Conservation (phyloP, 148 eudicot genomes). For the Pouteria glomerata region DNA sequence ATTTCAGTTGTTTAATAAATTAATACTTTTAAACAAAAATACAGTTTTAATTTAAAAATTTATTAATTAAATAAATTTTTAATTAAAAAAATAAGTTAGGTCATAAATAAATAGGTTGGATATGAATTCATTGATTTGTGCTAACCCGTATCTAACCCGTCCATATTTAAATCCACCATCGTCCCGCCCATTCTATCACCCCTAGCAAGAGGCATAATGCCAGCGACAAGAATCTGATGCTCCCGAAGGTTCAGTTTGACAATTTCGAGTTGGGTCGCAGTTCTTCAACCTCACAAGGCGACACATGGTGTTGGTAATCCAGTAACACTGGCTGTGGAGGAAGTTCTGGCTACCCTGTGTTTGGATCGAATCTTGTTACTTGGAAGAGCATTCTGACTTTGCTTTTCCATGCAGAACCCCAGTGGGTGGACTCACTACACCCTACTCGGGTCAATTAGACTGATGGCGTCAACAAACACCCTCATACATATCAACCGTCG, state of each 20-base stretch:
- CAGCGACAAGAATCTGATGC: conserved; percentile 58
- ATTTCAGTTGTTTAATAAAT: no score
- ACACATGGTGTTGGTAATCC: conserved; percentile 60
- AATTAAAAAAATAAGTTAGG: no score
- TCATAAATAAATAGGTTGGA: no score
- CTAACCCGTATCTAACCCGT: no score
- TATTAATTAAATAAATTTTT: no score
- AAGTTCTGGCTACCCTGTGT: conserved; percentile 70
- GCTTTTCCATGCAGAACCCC: conserved; percentile 73
- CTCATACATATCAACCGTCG: conserved; percentile 53
- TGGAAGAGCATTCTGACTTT: conserved; percentile 92
- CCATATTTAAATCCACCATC: no score
- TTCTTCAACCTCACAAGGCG: conserved; percentile 55
- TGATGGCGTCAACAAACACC: conserved; percentile 60
- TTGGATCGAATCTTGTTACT: conserved; percentile 57
- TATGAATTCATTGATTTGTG: no score
- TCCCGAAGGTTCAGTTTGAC: conserved; percentile 74
- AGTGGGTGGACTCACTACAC: conserved; percentile 50
- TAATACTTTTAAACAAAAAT: no score
- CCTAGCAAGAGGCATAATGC: conserved; percentile 64
- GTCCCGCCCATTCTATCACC: no score
- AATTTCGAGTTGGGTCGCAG: conserved; percentile 86
- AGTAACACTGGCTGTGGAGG: conserved; percentile 69
- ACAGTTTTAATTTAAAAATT: no score
- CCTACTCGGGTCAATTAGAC: conserved; percentile 91